A percentile compares a stretch with the other conserved stretches of the same genome.
Evolutionary conservation across 805 yeast species (phyloP).

Genomic region (Crinitomyces ghanaensis): DNA sequence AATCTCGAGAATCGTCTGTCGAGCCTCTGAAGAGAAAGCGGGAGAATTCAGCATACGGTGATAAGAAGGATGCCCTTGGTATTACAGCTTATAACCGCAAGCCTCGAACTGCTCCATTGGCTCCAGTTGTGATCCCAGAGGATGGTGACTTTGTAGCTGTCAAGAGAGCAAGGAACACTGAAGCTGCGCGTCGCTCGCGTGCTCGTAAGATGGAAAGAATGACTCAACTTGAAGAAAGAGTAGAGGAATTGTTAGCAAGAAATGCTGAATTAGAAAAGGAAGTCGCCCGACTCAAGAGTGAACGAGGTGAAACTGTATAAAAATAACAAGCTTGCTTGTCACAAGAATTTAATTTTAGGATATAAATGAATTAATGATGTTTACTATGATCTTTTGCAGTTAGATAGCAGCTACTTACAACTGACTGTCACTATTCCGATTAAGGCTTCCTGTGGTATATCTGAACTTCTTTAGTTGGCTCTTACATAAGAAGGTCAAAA

Average conservation of each 20-base stretch:
- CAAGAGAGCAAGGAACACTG: constrained; percentile 84
- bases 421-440: too few species aligned
- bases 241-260: constrained; percentile 47
- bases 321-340: too few species aligned
- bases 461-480: too few species aligned
- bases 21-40: constrained; percentile 7
- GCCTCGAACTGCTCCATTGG: constrained; percentile 58
- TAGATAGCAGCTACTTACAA: too few species aligned
- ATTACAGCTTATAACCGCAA: constrained; percentile 68
- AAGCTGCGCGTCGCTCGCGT: constrained; percentile 91
- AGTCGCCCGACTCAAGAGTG: constrained; percentile 49
- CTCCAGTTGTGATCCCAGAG: constrained; percentile 50
- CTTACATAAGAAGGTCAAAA: too few species aligned
- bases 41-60: constrained; percentile 13
- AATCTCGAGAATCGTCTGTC: neutral
- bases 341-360: too few species aligned
- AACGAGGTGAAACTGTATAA: too few species aligned
- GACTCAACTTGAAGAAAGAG: constrained; percentile 67
- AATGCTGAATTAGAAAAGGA: constrained; percentile 55
- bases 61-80: constrained; percentile 59
- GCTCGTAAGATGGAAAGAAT: constrained; percentile 88
- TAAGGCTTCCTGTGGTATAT: too few species aligned
- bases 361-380: too few species aligned
- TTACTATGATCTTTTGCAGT: too few species aligned
- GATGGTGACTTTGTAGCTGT: constrained; percentile 53